phyloP scores from a whole-genome alignment of 352 stramenopile species.

The Halophytophthora batemanensis region DNA sequence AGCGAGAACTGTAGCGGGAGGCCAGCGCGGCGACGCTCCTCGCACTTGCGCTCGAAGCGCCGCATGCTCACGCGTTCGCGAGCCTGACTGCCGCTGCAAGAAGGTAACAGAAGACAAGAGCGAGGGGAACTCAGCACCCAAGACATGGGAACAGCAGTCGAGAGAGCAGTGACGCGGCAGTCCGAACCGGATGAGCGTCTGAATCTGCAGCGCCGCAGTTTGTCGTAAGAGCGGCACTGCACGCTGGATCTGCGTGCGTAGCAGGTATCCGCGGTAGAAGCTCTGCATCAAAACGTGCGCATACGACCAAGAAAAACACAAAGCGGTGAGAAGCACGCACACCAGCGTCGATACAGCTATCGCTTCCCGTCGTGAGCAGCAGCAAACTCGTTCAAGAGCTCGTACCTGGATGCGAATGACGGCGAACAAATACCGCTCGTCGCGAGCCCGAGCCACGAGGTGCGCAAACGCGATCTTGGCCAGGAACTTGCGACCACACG shows the following conservation, averaged over 20 bases:
- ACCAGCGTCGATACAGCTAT: not conserved
- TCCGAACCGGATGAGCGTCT: slow-evolving; percentile 48
- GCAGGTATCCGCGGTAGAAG: slow-evolving; percentile 36
- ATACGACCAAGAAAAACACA: not conserved
- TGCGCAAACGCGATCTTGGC: slow-evolving; percentile 38
- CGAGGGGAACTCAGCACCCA: too few relatives aligned
- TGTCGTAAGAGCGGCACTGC: slow-evolving; percentile 39
- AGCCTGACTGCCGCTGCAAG: slow-evolving; percentile 42
- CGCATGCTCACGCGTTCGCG: slow-evolving; percentile 48
- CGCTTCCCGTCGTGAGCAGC: not conserved
- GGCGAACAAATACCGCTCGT: slow-evolving; percentile 38
- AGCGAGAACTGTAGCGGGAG: slow-evolving; percentile 43
- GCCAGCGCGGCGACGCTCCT: slow-evolving; percentile 27
- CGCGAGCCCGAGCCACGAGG: slow-evolving; percentile 34
- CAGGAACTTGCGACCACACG: slow-evolving; percentile 50
- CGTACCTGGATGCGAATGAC: slow-evolving; percentile 56
- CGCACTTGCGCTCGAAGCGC: slow-evolving; percentile 47
- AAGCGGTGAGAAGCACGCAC: not conserved
- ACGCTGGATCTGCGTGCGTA: slow-evolving; percentile 39
- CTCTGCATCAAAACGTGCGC: too few relatives aligned
- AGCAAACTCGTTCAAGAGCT: too few relatives aligned
- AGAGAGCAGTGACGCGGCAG: not conserved
- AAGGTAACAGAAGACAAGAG: not conserved
- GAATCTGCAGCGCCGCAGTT: slow-evolving; percentile 49
- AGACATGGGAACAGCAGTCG: slow-evolving; percentile 5